These are phyloP conservation scores for Kluyveromyces siamensis DNA, from an alignment of 805 yeast species.

Conservation along the genomic window DNA sequence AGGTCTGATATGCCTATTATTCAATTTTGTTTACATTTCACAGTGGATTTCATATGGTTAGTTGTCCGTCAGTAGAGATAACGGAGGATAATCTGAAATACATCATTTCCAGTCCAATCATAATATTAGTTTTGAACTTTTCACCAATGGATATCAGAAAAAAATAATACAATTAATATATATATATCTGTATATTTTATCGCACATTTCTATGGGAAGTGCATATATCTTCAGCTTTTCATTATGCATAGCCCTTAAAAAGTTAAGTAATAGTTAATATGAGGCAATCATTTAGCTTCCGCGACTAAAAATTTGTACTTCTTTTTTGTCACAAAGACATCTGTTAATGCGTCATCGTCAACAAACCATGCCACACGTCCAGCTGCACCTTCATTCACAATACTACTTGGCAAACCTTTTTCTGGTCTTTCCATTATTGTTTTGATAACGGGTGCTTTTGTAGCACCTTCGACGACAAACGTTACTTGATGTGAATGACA, in stretches of 20 bases:
- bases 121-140: neutral
- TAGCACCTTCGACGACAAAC: slow-evolving; percentile 92
- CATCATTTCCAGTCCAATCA: neutral
- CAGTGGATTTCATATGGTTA: slow-evolving; percentile 28
- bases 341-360: slow-evolving; percentile 83
- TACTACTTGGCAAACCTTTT: slow-evolving; percentile 87
- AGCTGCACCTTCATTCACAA: slow-evolving; percentile 93
- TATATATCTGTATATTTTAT: neutral
- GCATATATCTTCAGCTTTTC: neutral
- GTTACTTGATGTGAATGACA: slow-evolving; percentile 89
- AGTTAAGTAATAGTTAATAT: neutral
- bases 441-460: slow-evolving; percentile 86
- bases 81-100: neutral
- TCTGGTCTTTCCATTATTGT: slow-evolving; percentile 95
- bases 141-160: neutral
- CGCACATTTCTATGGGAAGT: neutral
- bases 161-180: neutral
- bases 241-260: neutral
- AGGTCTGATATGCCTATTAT: slow-evolving; percentile 31
- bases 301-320: slow-evolving; percentile 17
- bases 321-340: slow-evolving; percentile 42
- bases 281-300: neutral
- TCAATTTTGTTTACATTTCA: slow-evolving; percentile 31
- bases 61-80: neutral
- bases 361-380: slow-evolving; percentile 97